These are phyloP conservation scores for Trichophyton rubrum DNA, from an alignment of 2,329 filamentous ascomycete species.

Conservation along the genomic window DNA sequence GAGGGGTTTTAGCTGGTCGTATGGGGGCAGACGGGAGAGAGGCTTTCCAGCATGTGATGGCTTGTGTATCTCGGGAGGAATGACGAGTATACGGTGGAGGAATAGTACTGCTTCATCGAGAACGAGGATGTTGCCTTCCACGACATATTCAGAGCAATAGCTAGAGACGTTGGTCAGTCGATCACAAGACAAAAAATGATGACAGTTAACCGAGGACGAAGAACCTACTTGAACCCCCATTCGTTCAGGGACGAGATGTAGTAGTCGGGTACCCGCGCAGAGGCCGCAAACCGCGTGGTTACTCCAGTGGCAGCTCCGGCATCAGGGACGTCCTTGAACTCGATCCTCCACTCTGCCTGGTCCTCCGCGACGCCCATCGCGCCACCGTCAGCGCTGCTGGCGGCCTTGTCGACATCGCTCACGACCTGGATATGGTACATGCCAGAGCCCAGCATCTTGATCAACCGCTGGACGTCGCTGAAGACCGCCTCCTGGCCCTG, in stretches of 20 bases:
- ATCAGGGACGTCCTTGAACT: slow-evolving; percentile 40
- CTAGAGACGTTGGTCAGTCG: slow-evolving; percentile 21
- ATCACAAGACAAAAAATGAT: neutral
- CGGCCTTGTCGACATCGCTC: slow-evolving; percentile 28
- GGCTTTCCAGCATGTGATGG: slow-evolving; percentile 20
- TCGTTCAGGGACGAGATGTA: slow-evolving; percentile 39
- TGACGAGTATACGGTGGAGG: slow-evolving; percentile 43
- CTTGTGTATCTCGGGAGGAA: slow-evolving; percentile 25
- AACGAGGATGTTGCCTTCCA: slow-evolving; percentile 47
- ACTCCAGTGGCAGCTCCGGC: slow-evolving; percentile 41
- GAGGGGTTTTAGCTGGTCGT: slow-evolving; percentile 37
- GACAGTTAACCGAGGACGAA: neutral
- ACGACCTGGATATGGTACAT: slow-evolving; percentile 45
- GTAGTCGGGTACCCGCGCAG: slow-evolving; percentile 39
- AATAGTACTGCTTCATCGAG: slow-evolving; percentile 46
- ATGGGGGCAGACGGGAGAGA: slow-evolving; percentile 29
- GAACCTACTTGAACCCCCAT: slow-evolving; percentile 41
- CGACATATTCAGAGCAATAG: slow-evolving; percentile 45
- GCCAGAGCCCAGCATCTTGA: slow-evolving; percentile 38
- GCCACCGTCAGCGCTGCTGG: slow-evolving; percentile 29
- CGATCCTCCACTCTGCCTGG: slow-evolving; percentile 31
- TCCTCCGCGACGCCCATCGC: slow-evolving; percentile 15
- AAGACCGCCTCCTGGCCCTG: slow-evolving; percentile 35
- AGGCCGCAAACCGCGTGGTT: slow-evolving; percentile 41
- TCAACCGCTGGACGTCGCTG: slow-evolving; percentile 33